Base-by-base conservation (phyloP, 805 yeast species). In the Pachysolen tannophilus region DNA sequence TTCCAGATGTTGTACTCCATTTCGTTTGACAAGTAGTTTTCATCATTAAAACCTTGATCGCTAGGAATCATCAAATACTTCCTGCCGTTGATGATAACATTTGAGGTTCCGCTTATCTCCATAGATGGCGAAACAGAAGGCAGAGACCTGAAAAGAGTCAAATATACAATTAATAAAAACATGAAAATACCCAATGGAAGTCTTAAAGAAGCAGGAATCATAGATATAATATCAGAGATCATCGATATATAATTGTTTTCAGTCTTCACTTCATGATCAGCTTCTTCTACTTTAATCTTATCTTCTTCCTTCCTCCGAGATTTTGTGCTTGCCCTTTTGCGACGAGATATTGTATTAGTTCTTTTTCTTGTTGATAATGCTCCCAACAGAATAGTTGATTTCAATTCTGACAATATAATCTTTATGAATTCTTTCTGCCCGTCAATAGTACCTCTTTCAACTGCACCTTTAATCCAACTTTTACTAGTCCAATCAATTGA, bases 391-490 rank as follows among this genome's bases (percentile, higher is more conserved):
- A 62, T 41, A 20, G 63, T 59, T 16, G 53, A 55, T 41, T 61
- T 67, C 28, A 81, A 43, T 35, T 70, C 75, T 8, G 57, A 61
- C 6, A 75, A 58, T 45, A 78, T 42, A 2, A 62, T 60, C 26
- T 60, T 65, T 44, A 78, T 62, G 0, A 81, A 69, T 6, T 75
- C 78, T 37, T 71, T 72, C 41, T 83, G 88, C 8, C 90, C 92
- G 27, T 75, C 75, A 43, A 77, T 71, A 2, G 87, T 66, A 35
- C 84, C 86, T 38, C 70, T 79, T 49, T 83, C 92, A 40, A 83
- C 76, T 1, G 85, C 80, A 17, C 78, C 71, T 51, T 78, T 81
- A 41, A 83, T 71, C 88, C 90, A 82, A 31, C 86, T 78, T 43
- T 78, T 78, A 6, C 79, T 83, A 1, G 77, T 58, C 94, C 94